A percentile compares a stretch with the other conserved stretches of the same genome.
Evolutionary conservation across 148 eudicot species (phyloP).

Genomic region (Vaccinium corymbosum): DNA sequence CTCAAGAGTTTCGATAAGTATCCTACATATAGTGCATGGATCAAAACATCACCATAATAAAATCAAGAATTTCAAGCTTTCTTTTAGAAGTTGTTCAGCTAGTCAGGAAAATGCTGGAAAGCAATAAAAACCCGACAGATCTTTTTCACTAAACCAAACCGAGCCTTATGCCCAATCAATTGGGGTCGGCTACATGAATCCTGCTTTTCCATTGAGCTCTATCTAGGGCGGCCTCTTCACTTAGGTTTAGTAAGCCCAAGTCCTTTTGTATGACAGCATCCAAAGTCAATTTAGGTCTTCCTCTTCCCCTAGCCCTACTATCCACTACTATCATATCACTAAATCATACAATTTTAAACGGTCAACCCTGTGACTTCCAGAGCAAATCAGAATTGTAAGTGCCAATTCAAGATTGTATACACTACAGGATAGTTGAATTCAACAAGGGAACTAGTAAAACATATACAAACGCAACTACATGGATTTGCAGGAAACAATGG

Average conservation of each 20-base stretch:
- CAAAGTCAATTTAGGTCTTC: no score
- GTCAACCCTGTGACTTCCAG: neutral
- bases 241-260: no score
- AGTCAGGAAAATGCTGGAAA: neutral
- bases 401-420: neutral
- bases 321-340: neutral
- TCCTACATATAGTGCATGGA: neutral
- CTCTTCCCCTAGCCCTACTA: no score
- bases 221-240: no score
- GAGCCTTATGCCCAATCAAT: no score
- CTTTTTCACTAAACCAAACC: neutral
- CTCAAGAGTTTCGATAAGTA: neutral
- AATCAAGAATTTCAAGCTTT: neutral
- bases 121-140: neutral
- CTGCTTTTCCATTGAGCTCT: no score
- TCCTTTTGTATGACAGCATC: no score
- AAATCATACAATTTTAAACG: neutral
- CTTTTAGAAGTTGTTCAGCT: neutral
- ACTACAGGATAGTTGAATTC: neutral
- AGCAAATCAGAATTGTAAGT: neutral
- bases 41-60: neutral
- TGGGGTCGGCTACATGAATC: no score
- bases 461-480: neutral
- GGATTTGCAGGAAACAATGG: neutral
- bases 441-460: neutral